These are phyloP conservation scores for Cercospora sojina DNA, from an alignment of 2,329 filamentous ascomycete species.

Conservation along the genomic window DNA sequence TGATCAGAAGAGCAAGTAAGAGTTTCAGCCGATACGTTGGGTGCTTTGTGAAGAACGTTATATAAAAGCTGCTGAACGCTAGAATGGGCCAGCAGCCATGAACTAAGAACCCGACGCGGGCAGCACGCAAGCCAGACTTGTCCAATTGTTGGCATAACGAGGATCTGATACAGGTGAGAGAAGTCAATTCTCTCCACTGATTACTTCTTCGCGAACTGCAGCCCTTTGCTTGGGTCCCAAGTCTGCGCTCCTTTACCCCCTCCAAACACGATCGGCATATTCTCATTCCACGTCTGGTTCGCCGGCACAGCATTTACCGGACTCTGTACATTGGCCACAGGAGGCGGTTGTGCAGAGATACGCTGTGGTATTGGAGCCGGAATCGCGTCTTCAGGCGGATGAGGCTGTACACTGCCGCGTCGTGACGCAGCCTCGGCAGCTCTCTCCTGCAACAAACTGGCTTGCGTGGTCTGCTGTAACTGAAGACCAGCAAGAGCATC, in stretches of 20 bases:
- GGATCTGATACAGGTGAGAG: no score
- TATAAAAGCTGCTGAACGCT: background rate
- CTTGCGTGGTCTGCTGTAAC: constrained; percentile 47
- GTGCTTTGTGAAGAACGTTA: background rate
- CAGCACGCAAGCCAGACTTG: no score
- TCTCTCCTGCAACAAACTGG: constrained; percentile 40
- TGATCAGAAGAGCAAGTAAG: no score
- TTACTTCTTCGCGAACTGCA: constrained; percentile 29
- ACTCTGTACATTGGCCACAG: constrained; percentile 29
- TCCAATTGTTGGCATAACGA: no score
- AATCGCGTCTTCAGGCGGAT: constrained; percentile 42
- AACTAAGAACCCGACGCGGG: background rate
- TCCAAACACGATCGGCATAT: constrained; percentile 39
- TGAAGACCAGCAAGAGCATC: constrained; percentile 61
- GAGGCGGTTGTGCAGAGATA: constrained; percentile 38
- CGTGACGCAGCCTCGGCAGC: constrained; percentile 31
- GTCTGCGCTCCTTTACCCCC: constrained; percentile 15
- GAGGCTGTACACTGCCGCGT: constrained; percentile 27
- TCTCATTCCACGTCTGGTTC: constrained; percentile 37
- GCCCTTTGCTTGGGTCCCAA: constrained; percentile 34
- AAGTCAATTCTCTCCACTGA: no score
- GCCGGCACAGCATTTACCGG: constrained; percentile 18
- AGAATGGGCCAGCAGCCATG: background rate
- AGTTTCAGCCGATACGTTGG: background rate
- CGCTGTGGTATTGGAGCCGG: constrained; percentile 53